Percentiles rank a stretch among this genome's conserved stretches.
Evolutionary conservation across 495 filamentous ascomycete genomes (phyloP).

Genomic region (Parathielavia appendiculata): DNA sequence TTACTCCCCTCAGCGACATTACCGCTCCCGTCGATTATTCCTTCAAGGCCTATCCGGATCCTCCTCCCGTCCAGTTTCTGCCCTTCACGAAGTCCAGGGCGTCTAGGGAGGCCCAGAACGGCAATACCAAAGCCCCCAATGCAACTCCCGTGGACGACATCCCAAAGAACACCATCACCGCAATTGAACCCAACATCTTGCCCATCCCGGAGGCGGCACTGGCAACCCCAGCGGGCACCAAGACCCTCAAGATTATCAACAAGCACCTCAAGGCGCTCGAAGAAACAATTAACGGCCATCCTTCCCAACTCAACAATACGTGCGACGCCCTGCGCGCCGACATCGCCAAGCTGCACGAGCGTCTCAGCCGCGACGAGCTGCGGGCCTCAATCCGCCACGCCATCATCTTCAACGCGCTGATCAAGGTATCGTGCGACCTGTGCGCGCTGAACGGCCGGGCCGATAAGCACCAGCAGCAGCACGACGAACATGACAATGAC

Average conservation of each 20-base stretch:
- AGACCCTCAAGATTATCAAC: constrained; percentile 17
- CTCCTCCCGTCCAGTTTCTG: not conserved
- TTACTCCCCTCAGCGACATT: constrained; percentile 2
- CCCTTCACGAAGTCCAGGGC: not conserved
- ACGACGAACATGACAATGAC: too few relatives aligned
- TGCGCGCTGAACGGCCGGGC: not conserved
- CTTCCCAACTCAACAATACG: not conserved
- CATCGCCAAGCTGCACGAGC: constrained; percentile 13
- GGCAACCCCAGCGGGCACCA: constrained; percentile 4
- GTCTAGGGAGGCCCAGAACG: not conserved
- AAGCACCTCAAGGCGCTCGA: constrained; percentile 18
- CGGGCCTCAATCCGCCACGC: constrained; percentile 20
- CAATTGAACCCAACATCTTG: not conserved
- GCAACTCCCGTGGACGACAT: not conserved
- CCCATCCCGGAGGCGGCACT: not conserved
- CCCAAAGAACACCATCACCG: not conserved
- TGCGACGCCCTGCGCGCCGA: constrained; percentile 4
- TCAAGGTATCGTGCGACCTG: constrained; percentile 19
- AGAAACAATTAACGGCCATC: not conserved
- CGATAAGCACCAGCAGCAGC: not conserved
- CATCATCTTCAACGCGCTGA: constrained; percentile 23
- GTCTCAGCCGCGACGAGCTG: constrained; percentile 11
- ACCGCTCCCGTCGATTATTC: not conserved
- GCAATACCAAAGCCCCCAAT: not conserved
- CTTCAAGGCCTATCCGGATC: constrained; percentile 11